Evolutionary conservation across 306 rosid species (phyloP).

Genomic region (Echinosophora koreensis): DNA sequence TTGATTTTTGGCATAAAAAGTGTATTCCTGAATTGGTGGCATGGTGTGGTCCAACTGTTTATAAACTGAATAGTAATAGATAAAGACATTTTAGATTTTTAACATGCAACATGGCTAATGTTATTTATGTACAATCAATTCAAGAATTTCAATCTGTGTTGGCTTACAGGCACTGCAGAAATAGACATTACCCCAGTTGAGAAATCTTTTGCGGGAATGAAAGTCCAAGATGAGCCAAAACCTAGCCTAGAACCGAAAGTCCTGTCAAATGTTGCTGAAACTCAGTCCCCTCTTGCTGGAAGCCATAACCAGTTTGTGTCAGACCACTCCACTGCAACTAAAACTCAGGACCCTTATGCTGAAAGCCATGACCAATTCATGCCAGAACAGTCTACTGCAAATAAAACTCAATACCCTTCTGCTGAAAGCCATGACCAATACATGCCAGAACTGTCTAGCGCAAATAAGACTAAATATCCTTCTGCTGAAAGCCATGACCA

Average conservation of each 20-base stretch:
- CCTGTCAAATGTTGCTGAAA: background rate
- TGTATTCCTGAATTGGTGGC: background rate
- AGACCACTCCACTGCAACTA: background rate
- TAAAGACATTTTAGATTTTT: background rate
- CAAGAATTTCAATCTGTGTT: constrained; percentile 32
- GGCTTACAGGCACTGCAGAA: constrained; percentile 51
- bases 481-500: constrained; percentile 49
- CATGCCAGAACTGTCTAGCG: constrained; percentile 37
- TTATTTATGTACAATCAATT: background rate
- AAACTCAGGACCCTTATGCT: background rate
- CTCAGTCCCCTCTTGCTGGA: background rate
- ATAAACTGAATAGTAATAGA: background rate
- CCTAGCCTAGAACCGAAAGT: constrained; percentile 7
- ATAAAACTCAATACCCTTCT: constrained; percentile 7
- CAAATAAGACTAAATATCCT: background rate
- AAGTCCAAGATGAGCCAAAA: constrained; percentile 46
- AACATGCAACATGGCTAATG: background rate
- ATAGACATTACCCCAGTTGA: constrained; percentile 43
- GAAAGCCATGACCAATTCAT: constrained; percentile 51
- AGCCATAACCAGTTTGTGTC: too few species aligned
- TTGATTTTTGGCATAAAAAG: background rate
- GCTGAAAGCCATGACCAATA: constrained; percentile 31
- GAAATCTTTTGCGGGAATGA: constrained; percentile 58
- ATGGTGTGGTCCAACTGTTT: background rate
- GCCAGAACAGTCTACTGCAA: constrained; percentile 24